Conservation (phyloP, 805 yeast species). For the Cyberlindnera xishuangbannaensis region DNA sequence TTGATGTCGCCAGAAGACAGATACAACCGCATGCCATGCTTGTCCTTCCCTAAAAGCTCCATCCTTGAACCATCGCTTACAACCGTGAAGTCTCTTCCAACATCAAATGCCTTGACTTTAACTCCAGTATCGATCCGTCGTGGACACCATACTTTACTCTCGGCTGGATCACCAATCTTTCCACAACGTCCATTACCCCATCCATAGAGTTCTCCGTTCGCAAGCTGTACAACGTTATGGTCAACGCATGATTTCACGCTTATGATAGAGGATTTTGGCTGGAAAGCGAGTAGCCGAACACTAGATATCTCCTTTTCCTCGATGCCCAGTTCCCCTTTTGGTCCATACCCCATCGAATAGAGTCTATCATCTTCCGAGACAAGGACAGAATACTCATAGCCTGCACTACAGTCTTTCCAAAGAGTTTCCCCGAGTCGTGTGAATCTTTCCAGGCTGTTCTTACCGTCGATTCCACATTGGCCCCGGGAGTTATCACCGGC, state of each 20-base stretch:
- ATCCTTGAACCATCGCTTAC: constrained; percentile 23
- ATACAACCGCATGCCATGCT: constrained; percentile 12
- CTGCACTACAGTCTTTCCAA: constrained; percentile 54
- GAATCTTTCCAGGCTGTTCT: constrained; percentile 12
- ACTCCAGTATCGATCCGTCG: constrained; percentile 1
- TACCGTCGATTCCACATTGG: constrained; percentile 42
- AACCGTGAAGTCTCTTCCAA: constrained; percentile 60
- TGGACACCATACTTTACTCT: constrained; percentile 15
- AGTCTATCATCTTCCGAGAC: constrained; percentile 37
- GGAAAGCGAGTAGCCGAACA: constrained; percentile 8
- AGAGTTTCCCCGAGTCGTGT: constrained; percentile 16
- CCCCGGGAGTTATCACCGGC: constrained; percentile 55
- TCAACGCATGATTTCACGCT: constrained; percentile 37
- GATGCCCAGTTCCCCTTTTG: constrained; percentile 69
- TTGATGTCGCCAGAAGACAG: constrained; percentile 1
- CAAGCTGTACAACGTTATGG: constrained; percentile 35
- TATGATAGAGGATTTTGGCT: constrained; percentile 3
- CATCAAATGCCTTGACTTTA: constrained; percentile 4
- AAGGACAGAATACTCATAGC: constrained; percentile 73
- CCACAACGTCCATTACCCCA: constrained; percentile 70
- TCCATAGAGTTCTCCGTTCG: constrained; percentile 44
- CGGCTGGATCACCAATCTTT: constrained; percentile 32
- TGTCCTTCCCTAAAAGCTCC: constrained; percentile 33
- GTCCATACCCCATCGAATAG: constrained; percentile 56
- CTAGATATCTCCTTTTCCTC: constrained; percentile 23